Conservation (phyloP, 2,329 filamentous ascomycete species). For the Sarocladium kiliense region DNA sequence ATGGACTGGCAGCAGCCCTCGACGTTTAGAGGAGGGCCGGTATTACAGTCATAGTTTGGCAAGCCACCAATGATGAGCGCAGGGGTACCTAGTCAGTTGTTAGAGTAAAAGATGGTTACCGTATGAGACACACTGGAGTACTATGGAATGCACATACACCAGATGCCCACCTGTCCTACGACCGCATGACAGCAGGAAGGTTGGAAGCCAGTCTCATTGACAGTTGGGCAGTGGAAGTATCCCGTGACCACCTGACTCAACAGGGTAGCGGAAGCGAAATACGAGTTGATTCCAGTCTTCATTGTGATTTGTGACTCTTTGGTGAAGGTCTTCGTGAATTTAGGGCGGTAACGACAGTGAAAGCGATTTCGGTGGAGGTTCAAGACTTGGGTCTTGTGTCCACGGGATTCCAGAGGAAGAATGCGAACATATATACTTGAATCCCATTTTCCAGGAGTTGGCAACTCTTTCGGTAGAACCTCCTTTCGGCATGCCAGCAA, state of each 20-base stretch:
- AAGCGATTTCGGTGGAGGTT: too few relatives aligned
- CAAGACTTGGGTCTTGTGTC: too few relatives aligned
- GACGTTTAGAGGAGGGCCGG: background rate
- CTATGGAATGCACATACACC: background rate
- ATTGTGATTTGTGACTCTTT: too few relatives aligned
- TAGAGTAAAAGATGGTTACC: background rate
- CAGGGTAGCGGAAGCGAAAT: background rate
- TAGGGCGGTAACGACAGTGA: too few relatives aligned
- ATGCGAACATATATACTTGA: too few relatives aligned
- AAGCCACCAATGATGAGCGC: background rate
- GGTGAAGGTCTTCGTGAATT: too few relatives aligned
- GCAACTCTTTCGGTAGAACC: background rate
- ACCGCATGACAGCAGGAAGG: slow-evolving; percentile 1
- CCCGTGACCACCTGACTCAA: background rate
- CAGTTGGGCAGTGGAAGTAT: background rate
- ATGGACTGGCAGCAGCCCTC: background rate
- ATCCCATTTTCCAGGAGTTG: too few relatives aligned
- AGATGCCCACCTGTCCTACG: background rate
- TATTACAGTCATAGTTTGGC: background rate
- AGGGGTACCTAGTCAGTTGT: background rate
- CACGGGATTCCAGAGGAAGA: too few relatives aligned
- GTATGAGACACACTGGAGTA: too few relatives aligned
- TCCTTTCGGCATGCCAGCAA: background rate
- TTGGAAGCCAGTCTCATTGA: slow-evolving; percentile 1
- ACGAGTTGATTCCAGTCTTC: background rate